Percentiles rank a stretch among this genome's conserved stretches.
These are phyloP conservation scores for Albizia julibrissin DNA, from an alignment of 306 rosid genomes.

Conservation along the genomic window DNA sequence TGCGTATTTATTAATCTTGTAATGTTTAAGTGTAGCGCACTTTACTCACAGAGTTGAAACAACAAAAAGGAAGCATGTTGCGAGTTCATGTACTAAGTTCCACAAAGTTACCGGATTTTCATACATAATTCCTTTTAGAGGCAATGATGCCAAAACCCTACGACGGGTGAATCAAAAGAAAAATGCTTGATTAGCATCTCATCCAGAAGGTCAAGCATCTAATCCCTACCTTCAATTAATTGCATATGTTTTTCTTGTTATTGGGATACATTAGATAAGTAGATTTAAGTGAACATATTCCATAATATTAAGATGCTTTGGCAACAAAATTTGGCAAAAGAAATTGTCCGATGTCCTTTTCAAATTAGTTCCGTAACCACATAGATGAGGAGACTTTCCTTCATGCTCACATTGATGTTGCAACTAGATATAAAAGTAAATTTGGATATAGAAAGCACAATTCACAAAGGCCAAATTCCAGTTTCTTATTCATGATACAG, in stretches of 20 bases:
- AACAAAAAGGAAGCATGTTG: not conserved
- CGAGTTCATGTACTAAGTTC: not conserved
- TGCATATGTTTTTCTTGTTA: not conserved
- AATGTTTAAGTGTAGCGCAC: not conserved
- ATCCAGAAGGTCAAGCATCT: not conserved
- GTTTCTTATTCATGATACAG: not conserved
- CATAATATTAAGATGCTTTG: not conserved
- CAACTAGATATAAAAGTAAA: not conserved
- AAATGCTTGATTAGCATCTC: conserved; percentile 3
- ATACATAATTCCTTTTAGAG: not conserved
- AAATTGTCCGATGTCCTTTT: not conserved
- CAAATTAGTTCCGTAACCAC: not conserved
- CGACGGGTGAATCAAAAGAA: not conserved
- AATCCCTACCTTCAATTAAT: not conserved
- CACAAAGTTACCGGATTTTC: not conserved
- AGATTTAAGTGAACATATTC: not conserved
- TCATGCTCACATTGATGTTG: not conserved
- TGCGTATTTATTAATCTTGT: not conserved
- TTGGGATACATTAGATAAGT: not conserved
- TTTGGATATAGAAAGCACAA: not conserved
- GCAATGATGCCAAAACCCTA: not conserved
- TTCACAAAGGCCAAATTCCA: not conserved
- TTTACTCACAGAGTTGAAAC: not conserved
- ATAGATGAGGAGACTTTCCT: not conserved
- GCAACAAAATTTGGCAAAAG: not conserved